Evolutionary conservation across 352 stramenopile genomes (phyloP).

Genomic region (Globisporangium spinosum): DNA sequence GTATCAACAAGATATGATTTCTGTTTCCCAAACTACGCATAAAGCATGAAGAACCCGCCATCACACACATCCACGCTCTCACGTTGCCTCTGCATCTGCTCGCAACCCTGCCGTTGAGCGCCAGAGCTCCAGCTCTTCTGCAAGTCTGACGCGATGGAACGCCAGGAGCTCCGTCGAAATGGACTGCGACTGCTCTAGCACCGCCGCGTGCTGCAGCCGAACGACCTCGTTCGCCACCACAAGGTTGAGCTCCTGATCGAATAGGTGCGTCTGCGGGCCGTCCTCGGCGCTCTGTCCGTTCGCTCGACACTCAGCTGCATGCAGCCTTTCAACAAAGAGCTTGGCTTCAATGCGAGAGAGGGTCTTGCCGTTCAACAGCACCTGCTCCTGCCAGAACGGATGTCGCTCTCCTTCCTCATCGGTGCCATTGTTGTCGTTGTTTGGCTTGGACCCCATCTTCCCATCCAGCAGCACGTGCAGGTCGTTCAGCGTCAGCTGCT

Average conservation of each 20-base stretch:
- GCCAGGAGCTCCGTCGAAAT: constrained; percentile 21
- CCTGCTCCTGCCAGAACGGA: constrained; percentile 43
- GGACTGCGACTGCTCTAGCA: constrained; percentile 6
- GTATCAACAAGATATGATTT: neutral
- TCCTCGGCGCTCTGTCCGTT: constrained; percentile 8
- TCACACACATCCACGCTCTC: neutral
- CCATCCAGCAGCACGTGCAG: constrained; percentile 41
- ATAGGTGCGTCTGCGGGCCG: constrained; percentile 23
- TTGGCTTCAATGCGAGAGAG: constrained; percentile 28
- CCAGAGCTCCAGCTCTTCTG: constrained; percentile 20
- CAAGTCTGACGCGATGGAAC: constrained; percentile 18
- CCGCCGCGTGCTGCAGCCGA: neutral
- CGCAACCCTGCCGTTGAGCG: neutral
- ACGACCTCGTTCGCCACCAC: constrained; percentile 14
- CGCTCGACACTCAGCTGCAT: constrained; percentile 29
- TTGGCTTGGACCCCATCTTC: constrained; percentile 2
- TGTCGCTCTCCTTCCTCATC: neutral
- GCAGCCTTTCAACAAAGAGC: constrained; percentile 35
- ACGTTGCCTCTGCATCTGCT: neutral
- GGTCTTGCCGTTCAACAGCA: constrained; percentile 36
- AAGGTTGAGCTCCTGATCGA: constrained; percentile 22
- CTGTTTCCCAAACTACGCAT: neutral
- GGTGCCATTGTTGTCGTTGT: neutral
- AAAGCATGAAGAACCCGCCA: neutral
- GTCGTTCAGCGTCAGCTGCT: constrained; percentile 51